These are phyloP conservation scores for Ceratobasidium sp. DNA, from an alignment of 1,284 basidiomycete genomes.

Conservation along the genomic window DNA sequence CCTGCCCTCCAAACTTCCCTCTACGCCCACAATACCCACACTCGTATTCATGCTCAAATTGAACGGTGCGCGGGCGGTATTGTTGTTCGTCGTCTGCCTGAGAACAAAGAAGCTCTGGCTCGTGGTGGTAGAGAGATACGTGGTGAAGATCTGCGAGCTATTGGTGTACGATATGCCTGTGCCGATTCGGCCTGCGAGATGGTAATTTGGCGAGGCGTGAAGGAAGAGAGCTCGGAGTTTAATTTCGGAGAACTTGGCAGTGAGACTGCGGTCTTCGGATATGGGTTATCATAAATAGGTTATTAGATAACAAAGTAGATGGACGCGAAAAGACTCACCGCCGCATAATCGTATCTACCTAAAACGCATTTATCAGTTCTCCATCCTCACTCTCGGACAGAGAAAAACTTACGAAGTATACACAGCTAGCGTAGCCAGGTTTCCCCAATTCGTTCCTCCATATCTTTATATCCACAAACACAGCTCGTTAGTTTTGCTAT, in stretches of 20 bases:
- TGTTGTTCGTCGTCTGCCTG: slow-evolving; percentile 33
- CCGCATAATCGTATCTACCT: slow-evolving; percentile 40
- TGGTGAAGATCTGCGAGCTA: slow-evolving; percentile 56
- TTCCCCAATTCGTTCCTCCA: slow-evolving; percentile 66
- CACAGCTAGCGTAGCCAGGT: slow-evolving; percentile 60
- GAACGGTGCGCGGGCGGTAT: slow-evolving; percentile 23
- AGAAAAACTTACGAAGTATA: slow-evolving; percentile 63
- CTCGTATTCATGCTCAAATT: slow-evolving; percentile 19
- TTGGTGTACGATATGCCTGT: slow-evolving; percentile 18
- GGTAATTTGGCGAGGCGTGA: slow-evolving; percentile 48
- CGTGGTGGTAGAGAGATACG: slow-evolving; percentile 57
- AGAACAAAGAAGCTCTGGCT: slow-evolving; percentile 46
- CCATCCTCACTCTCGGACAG: neutral
- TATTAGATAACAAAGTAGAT: neutral
- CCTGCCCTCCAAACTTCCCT: slow-evolving; percentile 5
- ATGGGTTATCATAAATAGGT: slow-evolving; percentile 37
- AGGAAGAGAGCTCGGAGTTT: slow-evolving; percentile 50
- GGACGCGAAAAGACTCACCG: neutral
- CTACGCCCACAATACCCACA: neutral
- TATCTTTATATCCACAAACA: slow-evolving; percentile 54
- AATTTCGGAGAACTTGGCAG: slow-evolving; percentile 48
- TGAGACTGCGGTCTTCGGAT: slow-evolving; percentile 48
- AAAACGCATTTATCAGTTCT: neutral
- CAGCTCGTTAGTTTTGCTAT: neutral
- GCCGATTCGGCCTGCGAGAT: slow-evolving; percentile 40